Conservation (phyloP, 192 early-diverging fungal species). For the Anaeromyces robustus region DNA sequence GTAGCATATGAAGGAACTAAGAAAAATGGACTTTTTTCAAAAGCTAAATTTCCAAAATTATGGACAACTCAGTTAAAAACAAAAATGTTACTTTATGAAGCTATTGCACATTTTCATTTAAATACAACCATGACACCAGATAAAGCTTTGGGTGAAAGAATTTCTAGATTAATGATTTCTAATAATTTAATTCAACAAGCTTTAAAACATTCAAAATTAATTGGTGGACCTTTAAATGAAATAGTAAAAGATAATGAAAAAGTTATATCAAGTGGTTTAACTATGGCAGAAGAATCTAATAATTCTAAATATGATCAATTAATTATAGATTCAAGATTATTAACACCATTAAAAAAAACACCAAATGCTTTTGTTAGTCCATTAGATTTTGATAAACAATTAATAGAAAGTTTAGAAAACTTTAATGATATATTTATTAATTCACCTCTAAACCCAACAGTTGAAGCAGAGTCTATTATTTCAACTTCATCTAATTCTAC, state of each 20-base stretch:
- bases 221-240: background rate
- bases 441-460: background rate
- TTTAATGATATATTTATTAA: background rate
- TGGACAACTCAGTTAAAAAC: constrained; percentile 16
- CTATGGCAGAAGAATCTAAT: background rate
- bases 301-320: background rate
- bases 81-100: constrained; percentile 21
- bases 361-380: background rate
- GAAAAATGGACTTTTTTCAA: constrained; percentile 2
- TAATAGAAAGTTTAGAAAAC: background rate
- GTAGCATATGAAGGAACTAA: constrained; percentile 11
- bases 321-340: background rate
- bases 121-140: background rate
- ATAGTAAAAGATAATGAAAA: background rate
- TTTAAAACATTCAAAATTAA: background rate
- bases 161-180: background rate
- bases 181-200: background rate
- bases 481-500: background rate
- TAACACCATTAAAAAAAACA: background rate
- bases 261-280: background rate
- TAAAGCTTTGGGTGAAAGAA: background rate
- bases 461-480: background rate
- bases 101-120: constrained; percentile 35
- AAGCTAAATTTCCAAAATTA: constrained; percentile 12
- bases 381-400: background rate